Evolutionary conservation across 768 basidiomycete genomes (phyloP), one percentile per base, ranked within the genome.

Genomic region (Kwoniella heveanensis): DNA sequence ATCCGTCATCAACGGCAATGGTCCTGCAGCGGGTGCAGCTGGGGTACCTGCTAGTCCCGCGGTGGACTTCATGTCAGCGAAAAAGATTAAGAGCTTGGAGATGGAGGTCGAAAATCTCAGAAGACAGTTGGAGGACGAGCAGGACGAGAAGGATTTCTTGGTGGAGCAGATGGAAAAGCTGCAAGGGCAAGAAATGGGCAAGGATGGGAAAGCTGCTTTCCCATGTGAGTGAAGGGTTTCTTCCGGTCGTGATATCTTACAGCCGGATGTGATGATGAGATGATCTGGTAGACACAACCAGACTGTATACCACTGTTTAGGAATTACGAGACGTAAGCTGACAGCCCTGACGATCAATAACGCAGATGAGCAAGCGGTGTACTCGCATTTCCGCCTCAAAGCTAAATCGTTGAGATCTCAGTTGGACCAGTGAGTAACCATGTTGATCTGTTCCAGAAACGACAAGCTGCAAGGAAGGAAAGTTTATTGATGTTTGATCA

Each of bases 1-100:
- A 0, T 85, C 88, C 62, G 83, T 85, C n/a, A 83, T 86, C 22
- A 87, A 88, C 68, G 81, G 86, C 15, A 85, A 86, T 68, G 86
- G 86, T 25, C 82, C 87, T 25, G 86, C 88, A 65, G 84, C 83
- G 0, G 53, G 19, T 32, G 46, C 22, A 39, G 6, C n/a, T 6
- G 22, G 1, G 7, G n/a, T 15, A 22, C 30, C 19, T 26, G 78
- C 83, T 82, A 64, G 83, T 84, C 0, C 86, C 88, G 37, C 64
- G 50, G 88, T 86, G 71, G 87, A 88, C 57, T 76, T 90, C 68
- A 87, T 89, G 77, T 66, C 86, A 79, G 49, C 29, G 19, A 71
- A 73, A 47, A 63, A 70, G 59, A 59, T 76, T n/a, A 37, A 66
- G 48, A 57, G 65, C 19, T 63, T 72, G 10, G 75, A 77, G 64